These are phyloP conservation scores for Tolypocladium amazonense DNA, from an alignment of 2,329 filamentous ascomycete genomes.

Conservation along the genomic window DNA sequence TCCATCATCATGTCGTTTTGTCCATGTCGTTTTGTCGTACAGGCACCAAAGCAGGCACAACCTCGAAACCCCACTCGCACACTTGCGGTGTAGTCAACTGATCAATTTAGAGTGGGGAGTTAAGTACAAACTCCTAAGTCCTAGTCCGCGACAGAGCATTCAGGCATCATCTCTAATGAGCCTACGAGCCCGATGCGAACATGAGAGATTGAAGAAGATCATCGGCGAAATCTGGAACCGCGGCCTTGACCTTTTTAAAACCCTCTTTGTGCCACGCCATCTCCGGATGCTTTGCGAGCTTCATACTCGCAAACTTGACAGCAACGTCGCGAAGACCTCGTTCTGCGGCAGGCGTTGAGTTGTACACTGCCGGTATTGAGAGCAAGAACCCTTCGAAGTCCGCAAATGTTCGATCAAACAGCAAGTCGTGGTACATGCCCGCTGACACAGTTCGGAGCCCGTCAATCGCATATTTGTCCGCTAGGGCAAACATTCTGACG, in stretches of 20 bases:
- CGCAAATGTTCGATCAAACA: background rate
- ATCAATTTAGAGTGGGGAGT: no score
- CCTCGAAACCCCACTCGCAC: no score
- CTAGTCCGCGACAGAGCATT: no score
- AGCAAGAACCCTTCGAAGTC: background rate
- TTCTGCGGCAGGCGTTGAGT: background rate
- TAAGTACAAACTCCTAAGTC: no score
- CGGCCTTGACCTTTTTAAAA: background rate
- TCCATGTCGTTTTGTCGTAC: no score
- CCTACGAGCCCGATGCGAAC: background rate
- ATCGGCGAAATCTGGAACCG: background rate
- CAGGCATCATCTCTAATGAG: no score
- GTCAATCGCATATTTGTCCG: background rate
- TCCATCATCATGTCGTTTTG: no score
- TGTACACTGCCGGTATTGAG: background rate
- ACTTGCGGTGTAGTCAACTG: no score
- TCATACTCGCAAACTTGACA: background rate
- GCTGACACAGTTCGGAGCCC: background rate
- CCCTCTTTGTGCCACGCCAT: no score
- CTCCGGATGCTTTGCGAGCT: no score
- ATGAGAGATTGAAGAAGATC: background rate
- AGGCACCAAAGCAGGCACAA: no score
- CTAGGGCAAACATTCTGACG: background rate
- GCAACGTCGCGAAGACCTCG: background rate
- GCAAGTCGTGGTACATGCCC: background rate